Percentiles rank a stretch among this genome's conserved stretches.
Evolutionary conservation across 495 filamentous ascomycete species (phyloP).

Genomic region (Penicillium cinerascens): DNA sequence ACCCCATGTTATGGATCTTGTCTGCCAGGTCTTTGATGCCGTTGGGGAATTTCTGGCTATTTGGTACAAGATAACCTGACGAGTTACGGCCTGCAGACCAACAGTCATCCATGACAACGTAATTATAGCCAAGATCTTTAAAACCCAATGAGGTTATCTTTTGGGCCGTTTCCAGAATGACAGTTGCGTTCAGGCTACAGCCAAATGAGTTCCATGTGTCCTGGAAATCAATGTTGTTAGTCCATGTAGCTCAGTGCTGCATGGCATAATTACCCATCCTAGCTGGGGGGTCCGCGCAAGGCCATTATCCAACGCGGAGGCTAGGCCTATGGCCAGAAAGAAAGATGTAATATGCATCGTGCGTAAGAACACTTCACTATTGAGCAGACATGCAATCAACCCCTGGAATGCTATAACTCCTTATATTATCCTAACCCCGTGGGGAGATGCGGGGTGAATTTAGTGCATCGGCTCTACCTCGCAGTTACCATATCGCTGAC

Average conservation of each 20-base stretch:
- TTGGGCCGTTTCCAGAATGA: slow-evolving; percentile 45
- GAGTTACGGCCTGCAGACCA: slow-evolving; percentile 39
- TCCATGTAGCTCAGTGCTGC: too few species aligned
- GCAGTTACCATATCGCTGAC: slow-evolving; percentile 3
- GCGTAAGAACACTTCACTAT: too few species aligned
- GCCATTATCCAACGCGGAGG: slow-evolving; percentile 36
- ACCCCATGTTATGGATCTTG: slow-evolving; percentile 39
- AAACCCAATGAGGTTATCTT: slow-evolving; percentile 49
- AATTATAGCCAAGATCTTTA: slow-evolving; percentile 53
- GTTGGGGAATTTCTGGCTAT: slow-evolving; percentile 42
- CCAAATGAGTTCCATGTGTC: slow-evolving; percentile 56
- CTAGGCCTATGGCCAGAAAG: slow-evolving; percentile 15
- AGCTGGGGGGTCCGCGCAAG: slow-evolving; percentile 40
- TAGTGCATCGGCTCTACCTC: neutral
- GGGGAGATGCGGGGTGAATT: slow-evolving; percentile 1
- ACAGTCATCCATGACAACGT: slow-evolving; percentile 55
- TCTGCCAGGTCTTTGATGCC: slow-evolving; percentile 48
- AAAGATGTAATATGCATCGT: slow-evolving; percentile 12
- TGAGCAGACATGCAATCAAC: too few species aligned
- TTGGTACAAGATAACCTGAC: slow-evolving; percentile 37
- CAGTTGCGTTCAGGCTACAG: slow-evolving; percentile 48
- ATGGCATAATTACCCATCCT: too few species aligned
- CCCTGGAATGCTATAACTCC: neutral
- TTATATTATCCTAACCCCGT: slow-evolving; percentile 6
- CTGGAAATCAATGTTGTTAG: too few species aligned